Evolutionary conservation across 1,284 basidiomycete genomes (phyloP), one percentile per base, ranked within the genome.

Genomic region (Naganishia albida): DNA sequence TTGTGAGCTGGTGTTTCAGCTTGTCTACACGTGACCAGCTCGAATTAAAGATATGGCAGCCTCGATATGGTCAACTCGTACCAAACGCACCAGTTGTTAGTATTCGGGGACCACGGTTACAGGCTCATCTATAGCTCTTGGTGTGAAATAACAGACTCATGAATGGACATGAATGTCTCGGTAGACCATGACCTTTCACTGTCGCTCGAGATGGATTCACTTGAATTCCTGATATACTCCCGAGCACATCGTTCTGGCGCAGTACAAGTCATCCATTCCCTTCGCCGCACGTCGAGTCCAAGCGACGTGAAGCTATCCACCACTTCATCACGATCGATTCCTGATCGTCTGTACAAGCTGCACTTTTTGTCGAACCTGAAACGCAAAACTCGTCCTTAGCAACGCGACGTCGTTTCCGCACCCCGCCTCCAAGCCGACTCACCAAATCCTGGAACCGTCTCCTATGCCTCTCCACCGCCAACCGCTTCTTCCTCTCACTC

Each of bases 391-490:
- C 23, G 28, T 54, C 7, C 28, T 38, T 34, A 28, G 28, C 25
- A 18, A 23, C n/a, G n/a, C n/a, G 18, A 34, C 12, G 15, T 20
- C 43, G 7, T 18, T 42, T 16, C 43, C 30, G 16, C 44, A 2
- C 26, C 2, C 20, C 7, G 51, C 16, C 38, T n/a, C 39, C 30
- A 7, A 20, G 20, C 16, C 50, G 28, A 65, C 75, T 71, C 65
- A 77, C 76, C 72, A 74, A 71, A 62, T 73, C 74, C 69, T 73
- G 72, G 68, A 78, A 78, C 55, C 76, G 72, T 54, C 72, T 71
- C 49, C 75, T 68, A 68, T 74, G 72, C 46, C 74, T 68, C 67
- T 75, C 73, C 20, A 66, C 70, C 38, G 54, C 57, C 52, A 77
- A 56, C 53, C 77, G 70, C 59, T 71, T 69, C 56, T 69, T 71